Conservation (phyloP, 768 basidiomycete species). For the Hydnomerulius pinastri region DNA sequence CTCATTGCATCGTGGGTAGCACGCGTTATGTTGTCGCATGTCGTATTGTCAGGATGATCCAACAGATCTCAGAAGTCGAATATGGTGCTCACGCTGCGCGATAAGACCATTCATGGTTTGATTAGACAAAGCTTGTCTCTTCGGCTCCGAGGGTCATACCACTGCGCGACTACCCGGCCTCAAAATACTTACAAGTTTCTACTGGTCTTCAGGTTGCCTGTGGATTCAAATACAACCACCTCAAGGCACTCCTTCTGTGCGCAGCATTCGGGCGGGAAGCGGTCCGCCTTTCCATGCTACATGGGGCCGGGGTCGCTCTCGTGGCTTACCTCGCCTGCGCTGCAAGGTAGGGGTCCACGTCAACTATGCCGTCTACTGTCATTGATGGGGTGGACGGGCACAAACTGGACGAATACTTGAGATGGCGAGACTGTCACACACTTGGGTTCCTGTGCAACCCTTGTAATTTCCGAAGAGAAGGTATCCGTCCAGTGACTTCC, state of each 20-base stretch:
- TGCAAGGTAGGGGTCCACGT: slow-evolving; percentile 19
- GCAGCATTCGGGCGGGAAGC: slow-evolving; percentile 2
- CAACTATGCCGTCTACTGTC: slow-evolving; percentile 5
- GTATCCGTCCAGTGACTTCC: background rate
- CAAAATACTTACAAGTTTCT: background rate
- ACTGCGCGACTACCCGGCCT: slow-evolving; percentile 8
- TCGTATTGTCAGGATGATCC: slow-evolving; percentile 1
- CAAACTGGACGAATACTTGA: slow-evolving; percentile 6
- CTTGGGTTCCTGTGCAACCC: slow-evolving; percentile 10
- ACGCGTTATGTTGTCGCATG: slow-evolving; percentile 8
- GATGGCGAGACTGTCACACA: slow-evolving; percentile 5
- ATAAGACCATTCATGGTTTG: background rate
- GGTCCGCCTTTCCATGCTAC: slow-evolving; percentile 4
- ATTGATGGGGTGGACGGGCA: background rate
- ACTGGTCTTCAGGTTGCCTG: background rate
- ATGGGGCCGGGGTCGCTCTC: slow-evolving; percentile 10
- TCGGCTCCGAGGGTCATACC: slow-evolving; percentile 27
- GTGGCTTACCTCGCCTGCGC: slow-evolving; percentile 16
- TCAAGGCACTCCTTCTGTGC: slow-evolving; percentile 10
- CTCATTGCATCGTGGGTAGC: slow-evolving; percentile 13
- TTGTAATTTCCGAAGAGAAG: slow-evolving; percentile 25
- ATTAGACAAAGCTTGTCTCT: background rate
- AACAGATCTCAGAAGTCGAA: background rate
- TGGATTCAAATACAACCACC: too few species aligned
- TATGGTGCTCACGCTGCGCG: background rate